Conservation (phyloP, 768 basidiomycete species). For the Russula earlei region DNA sequence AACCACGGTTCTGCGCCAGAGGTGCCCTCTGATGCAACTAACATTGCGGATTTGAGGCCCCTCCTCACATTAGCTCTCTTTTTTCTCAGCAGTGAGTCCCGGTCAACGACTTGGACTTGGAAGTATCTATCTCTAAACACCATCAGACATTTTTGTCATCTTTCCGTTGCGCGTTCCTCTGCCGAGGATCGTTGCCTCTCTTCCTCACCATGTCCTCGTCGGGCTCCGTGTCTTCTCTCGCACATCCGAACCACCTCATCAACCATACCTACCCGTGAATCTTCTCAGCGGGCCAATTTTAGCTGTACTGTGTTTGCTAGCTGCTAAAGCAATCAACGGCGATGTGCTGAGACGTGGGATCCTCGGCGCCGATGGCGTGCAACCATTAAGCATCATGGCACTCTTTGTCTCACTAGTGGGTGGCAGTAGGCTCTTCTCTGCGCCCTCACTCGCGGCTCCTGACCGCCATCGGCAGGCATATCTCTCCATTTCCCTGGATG, state of each 20-base stretch:
- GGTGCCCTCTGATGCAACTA: background rate
- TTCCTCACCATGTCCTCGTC: constrained; percentile 2
- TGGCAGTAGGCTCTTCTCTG: constrained; percentile 5
- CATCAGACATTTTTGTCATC: constrained; percentile 17
- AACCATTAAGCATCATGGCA: constrained; percentile 89
- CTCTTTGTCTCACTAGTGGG: constrained; percentile 75
- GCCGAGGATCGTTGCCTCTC: background rate
- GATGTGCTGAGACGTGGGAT: constrained; percentile 63
- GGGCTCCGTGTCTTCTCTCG: constrained; percentile 8
- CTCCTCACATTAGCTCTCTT: constrained; percentile 9
- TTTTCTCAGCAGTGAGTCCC: constrained; percentile 8
- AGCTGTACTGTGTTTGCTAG: constrained; percentile 26
- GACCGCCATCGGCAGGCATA: constrained; percentile 40
- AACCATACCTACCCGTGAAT: constrained; percentile 23
- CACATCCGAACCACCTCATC: background rate
- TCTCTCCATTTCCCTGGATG: constrained; percentile 85
- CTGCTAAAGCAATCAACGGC: constrained; percentile 24
- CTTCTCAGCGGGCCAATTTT: constrained; percentile 27
- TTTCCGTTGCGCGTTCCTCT: constrained; percentile 18
- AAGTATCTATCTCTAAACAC: background rate
- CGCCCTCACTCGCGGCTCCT: background rate
- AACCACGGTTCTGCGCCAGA: background rate
- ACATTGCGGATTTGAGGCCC: constrained; percentile 5
- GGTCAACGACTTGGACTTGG: background rate
- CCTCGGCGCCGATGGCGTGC: constrained; percentile 66